These are phyloP conservation scores for Omphalea diandra DNA, from an alignment of 441 rosid species.

Conservation along the genomic window DNA sequence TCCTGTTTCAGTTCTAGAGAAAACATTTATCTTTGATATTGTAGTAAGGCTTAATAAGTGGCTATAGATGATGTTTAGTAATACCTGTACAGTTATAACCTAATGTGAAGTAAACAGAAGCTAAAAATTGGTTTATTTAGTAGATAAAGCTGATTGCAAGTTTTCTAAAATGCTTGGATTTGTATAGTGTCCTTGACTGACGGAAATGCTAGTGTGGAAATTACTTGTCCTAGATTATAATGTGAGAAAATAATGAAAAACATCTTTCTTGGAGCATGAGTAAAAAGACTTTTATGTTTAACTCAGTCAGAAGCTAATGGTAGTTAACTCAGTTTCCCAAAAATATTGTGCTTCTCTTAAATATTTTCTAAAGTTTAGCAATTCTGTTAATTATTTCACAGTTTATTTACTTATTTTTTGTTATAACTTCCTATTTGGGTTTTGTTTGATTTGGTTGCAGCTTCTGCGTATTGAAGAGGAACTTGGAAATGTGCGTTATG, in stretches of 20 bases:
- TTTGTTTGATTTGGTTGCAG: conserved; percentile 44
- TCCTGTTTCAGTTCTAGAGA: neutral
- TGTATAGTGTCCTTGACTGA: neutral
- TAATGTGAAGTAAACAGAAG: neutral
- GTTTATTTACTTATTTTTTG: neutral
- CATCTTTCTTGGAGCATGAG: neutral
- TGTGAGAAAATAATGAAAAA: neutral
- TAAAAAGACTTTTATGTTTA: neutral
- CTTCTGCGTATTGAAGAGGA: conserved; percentile 97
- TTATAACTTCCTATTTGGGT: conserved; percentile 13
- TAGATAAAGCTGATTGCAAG: neutral
- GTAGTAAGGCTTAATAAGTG: neutral
- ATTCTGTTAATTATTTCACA: neutral
- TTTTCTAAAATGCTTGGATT: neutral
- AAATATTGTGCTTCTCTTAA: neutral
- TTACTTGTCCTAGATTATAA: too few species aligned
- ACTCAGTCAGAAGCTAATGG: neutral
- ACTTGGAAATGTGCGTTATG: conserved; percentile 76
- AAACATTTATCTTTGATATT: neutral
- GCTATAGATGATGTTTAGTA: neutral
- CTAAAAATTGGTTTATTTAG: neutral
- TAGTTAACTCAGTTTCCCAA: neutral
- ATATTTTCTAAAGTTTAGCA: neutral
- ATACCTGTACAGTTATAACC: neutral
- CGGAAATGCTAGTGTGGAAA: too few species aligned